Conservation (phyloP, 2,329 filamentous ascomycete species). For the Falciphora oryzae region DNA sequence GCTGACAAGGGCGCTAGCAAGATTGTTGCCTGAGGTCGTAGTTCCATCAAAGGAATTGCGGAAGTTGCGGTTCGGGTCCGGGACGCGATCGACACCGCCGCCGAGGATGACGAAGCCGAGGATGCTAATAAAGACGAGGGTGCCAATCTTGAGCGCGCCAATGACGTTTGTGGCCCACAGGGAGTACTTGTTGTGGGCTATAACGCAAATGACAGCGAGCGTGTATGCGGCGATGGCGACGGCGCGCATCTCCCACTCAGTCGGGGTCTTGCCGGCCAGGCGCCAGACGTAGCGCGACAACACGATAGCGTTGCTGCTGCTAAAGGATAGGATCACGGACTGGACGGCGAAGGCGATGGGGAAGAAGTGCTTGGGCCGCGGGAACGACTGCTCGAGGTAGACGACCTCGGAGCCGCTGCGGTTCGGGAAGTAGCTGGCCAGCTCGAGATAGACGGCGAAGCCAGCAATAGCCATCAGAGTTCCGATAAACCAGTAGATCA, state of each 20-base stretch:
- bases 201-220: slow-evolving; percentile 44
- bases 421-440: slow-evolving; percentile 59
- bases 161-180: slow-evolving; percentile 48
- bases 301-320: slow-evolving; percentile 60
- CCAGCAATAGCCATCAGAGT: slow-evolving; percentile 50
- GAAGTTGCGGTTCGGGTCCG: slow-evolving; percentile 49
- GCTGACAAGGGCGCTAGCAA: slow-evolving; percentile 55
- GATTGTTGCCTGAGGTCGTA: slow-evolving; percentile 32
- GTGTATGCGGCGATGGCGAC: slow-evolving; percentile 61
- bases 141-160: slow-evolving; percentile 51
- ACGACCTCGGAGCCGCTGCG: slow-evolving; percentile 61
- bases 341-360: slow-evolving; percentile 60
- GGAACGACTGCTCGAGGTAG: slow-evolving; percentile 63
- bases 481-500: slow-evolving; percentile 62
- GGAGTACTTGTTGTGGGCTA: slow-evolving; percentile 48
- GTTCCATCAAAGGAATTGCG: slow-evolving; percentile 46
- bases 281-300: slow-evolving; percentile 58
- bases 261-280: slow-evolving; percentile 43
- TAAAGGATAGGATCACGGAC: slow-evolving; percentile 58
- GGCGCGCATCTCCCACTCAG: slow-evolving; percentile 61
- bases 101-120: slow-evolving; percentile 55
- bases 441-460: slow-evolving; percentile 57
- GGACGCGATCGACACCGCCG: slow-evolving; percentile 41
- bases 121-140: slow-evolving; percentile 50
- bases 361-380: slow-evolving; percentile 57